Conservation (phyloP, 2,329 filamentous ascomycete species). For the Cercospora nicotianae region DNA sequence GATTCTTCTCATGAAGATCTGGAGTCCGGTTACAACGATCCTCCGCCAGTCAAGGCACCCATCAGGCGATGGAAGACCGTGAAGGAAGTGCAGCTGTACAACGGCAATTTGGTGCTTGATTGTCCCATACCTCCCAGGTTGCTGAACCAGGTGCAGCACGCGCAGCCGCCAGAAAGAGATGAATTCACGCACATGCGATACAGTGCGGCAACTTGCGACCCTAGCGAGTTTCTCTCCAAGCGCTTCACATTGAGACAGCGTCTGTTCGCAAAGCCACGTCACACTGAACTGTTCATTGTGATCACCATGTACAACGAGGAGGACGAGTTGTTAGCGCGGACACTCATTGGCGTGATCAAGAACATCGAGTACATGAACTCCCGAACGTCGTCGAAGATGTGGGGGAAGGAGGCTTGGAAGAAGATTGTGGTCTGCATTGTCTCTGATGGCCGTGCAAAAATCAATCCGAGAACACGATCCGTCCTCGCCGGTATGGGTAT, state of each 20-base stretch:
- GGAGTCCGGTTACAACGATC: conserved; percentile 43
- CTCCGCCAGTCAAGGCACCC: conserved; percentile 55
- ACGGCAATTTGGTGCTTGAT: conserved; percentile 94
- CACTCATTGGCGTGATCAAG: conserved; percentile 96
- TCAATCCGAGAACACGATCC: conserved; percentile 86
- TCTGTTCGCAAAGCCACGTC: conserved; percentile 86
- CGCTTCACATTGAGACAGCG: conserved; percentile 90
- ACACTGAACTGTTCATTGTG: conserved; percentile 94
- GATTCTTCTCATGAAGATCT: conserved; percentile 44
- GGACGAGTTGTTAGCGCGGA: conserved; percentile 90
- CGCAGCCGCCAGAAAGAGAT: conserved; percentile 75
- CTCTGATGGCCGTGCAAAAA: conserved; percentile 94
- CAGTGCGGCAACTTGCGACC: conserved; percentile 91
- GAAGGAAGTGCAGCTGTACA: conserved; percentile 91
- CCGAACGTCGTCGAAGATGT: conserved; percentile 89
- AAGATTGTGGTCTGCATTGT: conserved; percentile 99
- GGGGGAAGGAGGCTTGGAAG: conserved; percentile 98
- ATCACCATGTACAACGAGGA: conserved; percentile 99
- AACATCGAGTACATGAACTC: conserved; percentile 99
- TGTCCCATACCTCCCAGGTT: conserved; percentile 90
- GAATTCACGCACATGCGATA: conserved; percentile 92
- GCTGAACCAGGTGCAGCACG: conserved; percentile 83
- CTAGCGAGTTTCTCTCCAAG: conserved; percentile 79
- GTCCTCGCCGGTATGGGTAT: conserved; percentile 91
- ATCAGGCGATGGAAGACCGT: conserved; percentile 97